Evolutionary conservation across 78 protist genomes (phyloP).

Genomic region (Acrasis kona): DNA sequence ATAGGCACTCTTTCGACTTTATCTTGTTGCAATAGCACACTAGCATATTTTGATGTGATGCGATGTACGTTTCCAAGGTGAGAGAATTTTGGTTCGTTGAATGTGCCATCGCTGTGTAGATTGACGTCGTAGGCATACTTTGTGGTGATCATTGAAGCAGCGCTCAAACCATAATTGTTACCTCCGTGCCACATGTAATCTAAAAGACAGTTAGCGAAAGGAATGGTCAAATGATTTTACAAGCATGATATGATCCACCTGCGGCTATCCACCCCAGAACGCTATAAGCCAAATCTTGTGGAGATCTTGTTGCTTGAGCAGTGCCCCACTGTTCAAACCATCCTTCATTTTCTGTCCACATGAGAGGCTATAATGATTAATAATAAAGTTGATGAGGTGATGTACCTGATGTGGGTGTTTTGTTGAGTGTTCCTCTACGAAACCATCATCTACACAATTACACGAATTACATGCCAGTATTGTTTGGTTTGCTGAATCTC

Average conservation of each 20-base stretch:
- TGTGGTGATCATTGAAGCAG: constrained; percentile 17
- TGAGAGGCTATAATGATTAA: background rate
- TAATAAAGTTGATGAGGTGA: background rate
- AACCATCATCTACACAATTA: too few relatives aligned
- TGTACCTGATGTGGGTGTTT: background rate
- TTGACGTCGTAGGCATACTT: constrained; percentile 37
- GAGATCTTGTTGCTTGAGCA: background rate
- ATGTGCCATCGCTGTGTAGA: constrained; percentile 21
- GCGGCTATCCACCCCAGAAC: background rate
- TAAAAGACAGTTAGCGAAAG: too few relatives aligned
- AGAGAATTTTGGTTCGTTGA: constrained; percentile 8
- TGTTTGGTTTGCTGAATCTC: too few relatives aligned
- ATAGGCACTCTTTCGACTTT: background rate
- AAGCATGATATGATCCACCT: background rate
- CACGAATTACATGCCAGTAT: too few relatives aligned
- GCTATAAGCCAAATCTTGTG: background rate
- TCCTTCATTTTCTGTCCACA: constrained; percentile 16
- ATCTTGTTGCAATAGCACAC: background rate
- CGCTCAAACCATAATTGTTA: constrained; percentile 27
- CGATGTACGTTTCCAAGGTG: background rate
- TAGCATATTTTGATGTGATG: background rate
- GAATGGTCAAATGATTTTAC: too few relatives aligned
- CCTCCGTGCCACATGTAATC: constrained; percentile 53
- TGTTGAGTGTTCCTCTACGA: background rate
- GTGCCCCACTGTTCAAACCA: constrained; percentile 10